Percentiles rank a stretch among this genome's conserved stretches.
Conservation (phyloP, 2,329 filamentous ascomycete species). For the Hypoxylon sp. region DNA sequence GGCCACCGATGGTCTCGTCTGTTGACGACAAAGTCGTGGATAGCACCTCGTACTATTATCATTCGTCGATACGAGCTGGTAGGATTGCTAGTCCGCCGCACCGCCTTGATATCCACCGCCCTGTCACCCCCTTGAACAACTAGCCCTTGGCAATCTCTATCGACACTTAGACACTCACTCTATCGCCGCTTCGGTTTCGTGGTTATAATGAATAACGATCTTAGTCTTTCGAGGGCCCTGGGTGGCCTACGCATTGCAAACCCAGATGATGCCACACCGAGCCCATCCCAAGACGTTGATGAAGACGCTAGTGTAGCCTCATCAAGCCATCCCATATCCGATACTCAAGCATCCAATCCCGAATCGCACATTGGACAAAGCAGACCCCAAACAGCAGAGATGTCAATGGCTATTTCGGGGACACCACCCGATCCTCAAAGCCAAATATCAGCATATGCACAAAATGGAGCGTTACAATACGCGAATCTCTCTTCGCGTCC, state of each 20-base stretch:
- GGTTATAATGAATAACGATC: constrained; percentile 84
- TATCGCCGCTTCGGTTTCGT: constrained; percentile 4
- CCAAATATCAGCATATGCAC: constrained; percentile 45
- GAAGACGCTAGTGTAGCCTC: constrained; percentile 53
- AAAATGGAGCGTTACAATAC: constrained; percentile 49
- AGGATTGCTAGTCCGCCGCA: constrained; percentile 20
- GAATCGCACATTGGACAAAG: constrained; percentile 47
- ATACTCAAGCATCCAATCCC: constrained; percentile 43
- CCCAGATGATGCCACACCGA: constrained; percentile 78
- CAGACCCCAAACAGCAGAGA: constrained; percentile 44
- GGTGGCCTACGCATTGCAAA: constrained; percentile 97
- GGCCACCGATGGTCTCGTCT: constrained; percentile 36
- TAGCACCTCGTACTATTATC: constrained; percentile 33
- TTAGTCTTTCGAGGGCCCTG: constrained; percentile 91
- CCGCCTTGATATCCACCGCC: constrained; percentile 26
- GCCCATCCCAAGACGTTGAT: constrained; percentile 52
- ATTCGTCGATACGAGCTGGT: constrained; percentile 27
- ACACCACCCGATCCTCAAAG: constrained; percentile 48
- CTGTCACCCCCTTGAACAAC: constrained; percentile 28
- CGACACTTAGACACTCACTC: constrained; percentile 27
- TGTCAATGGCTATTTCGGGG: constrained; percentile 46
- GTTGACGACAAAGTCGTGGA: constrained; percentile 29
- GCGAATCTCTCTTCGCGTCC: constrained; percentile 53
- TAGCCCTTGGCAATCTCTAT: constrained; percentile 5
- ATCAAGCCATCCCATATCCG: constrained; percentile 45